Conservation (phyloP, 768 basidiomycete genomes). For the Mrakia blollopis region DNA sequence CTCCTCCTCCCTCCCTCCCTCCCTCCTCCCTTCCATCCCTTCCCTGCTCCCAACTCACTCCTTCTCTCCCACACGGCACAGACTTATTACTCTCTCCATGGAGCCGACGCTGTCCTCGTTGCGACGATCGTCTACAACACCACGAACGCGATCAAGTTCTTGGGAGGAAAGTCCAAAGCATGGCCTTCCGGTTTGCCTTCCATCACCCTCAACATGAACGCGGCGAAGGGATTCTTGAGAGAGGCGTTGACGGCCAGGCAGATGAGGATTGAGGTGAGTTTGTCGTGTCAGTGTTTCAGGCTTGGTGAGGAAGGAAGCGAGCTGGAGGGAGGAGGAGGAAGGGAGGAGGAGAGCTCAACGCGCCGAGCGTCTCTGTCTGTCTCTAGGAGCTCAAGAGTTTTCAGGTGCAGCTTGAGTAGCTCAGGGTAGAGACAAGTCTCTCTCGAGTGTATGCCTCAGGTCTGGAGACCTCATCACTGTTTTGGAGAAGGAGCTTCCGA, state of each 20-base stretch:
- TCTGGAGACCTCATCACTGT: not conserved
- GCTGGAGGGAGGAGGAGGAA: constrained; percentile 50
- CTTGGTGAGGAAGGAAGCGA: constrained; percentile 55
- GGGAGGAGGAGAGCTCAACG: constrained; percentile 31
- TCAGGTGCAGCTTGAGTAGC: too few species aligned
- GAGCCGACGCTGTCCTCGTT: constrained; percentile 78
- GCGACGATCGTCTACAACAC: constrained; percentile 59
- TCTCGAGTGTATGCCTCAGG: too few species aligned
- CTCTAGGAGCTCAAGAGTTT: too few species aligned
- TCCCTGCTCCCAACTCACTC: not conserved
- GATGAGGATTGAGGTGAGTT: constrained; percentile 87
- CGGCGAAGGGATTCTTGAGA: constrained; percentile 75
- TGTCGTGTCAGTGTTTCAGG: constrained; percentile 58
- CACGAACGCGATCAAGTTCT: constrained; percentile 85
- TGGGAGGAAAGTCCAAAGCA: constrained; percentile 51
- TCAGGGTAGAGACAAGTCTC: too few species aligned
- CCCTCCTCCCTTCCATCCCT: not conserved
- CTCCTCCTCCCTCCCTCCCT: not conserved
- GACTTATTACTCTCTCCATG: constrained; percentile 84
- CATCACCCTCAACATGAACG: constrained; percentile 66
- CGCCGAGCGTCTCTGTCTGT: not conserved
- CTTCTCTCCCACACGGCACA: constrained; percentile 22
- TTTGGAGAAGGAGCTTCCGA: too few species aligned
- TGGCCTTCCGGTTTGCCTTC: constrained; percentile 56
- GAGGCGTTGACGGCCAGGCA: constrained; percentile 87